These are phyloP conservation scores for Teunomyces atbi DNA, from an alignment of 805 yeast genomes.

Conservation along the genomic window DNA sequence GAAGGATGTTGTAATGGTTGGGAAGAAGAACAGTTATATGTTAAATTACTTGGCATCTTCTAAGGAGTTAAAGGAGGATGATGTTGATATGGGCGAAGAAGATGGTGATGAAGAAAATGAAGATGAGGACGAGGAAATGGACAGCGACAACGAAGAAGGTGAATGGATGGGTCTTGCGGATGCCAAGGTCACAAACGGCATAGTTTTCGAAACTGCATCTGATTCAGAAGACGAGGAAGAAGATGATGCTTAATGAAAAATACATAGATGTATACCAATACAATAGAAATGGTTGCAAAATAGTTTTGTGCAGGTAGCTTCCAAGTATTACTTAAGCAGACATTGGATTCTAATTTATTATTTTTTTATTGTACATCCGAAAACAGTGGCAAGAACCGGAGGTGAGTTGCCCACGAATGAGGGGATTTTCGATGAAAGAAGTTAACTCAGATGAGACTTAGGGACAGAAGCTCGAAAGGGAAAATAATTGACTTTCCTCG, in stretches of 20 bases:
- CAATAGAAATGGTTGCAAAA: conserved; percentile 2
- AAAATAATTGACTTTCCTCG: not conserved
- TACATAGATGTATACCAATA: not conserved
- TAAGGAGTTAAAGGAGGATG: conserved; percentile 7
- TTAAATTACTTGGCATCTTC: conserved; percentile 47
- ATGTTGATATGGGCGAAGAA: conserved; percentile 1
- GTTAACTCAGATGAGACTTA: not conserved
- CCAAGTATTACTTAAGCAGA: no score
- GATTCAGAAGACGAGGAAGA: conserved; percentile 31
- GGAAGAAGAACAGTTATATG: conserved; percentile 53
- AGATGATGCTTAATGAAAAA: conserved; percentile 19
- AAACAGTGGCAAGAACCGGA: not conserved
- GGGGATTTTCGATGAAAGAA: not conserved
- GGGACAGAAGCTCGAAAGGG: not conserved
- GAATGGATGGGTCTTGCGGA: conserved; percentile 35
- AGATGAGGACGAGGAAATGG: conserved; percentile 12
- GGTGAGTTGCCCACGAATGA: not conserved
- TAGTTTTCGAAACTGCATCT: conserved; percentile 1
- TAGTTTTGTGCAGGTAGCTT: not conserved
- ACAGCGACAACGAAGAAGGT: conserved; percentile 26
- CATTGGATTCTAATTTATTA: no score
- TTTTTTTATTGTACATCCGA: no score
- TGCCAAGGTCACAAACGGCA: conserved; percentile 7
- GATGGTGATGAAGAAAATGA: conserved; percentile 15
- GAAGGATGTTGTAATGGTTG: conserved; percentile 62